phyloP scores from a whole-genome alignment of 768 basidiomycete species.

The Tulasnella sp. region DNA sequence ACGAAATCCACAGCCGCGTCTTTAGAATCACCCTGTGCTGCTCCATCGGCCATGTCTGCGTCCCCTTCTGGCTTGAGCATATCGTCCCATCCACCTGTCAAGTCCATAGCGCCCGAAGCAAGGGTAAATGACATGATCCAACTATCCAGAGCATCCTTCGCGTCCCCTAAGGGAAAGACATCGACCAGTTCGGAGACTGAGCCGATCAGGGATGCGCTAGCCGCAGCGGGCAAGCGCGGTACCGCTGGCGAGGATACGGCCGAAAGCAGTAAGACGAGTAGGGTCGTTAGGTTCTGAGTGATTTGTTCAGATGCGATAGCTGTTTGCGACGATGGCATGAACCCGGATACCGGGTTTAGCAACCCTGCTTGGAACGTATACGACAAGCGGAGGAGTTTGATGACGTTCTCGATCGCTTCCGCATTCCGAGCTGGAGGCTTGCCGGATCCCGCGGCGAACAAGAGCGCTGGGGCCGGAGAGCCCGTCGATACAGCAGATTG shows the following conservation, averaged over 20 bases:
- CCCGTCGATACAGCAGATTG: background rate
- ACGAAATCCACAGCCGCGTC: background rate
- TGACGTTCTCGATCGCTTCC: constrained; percentile 12
- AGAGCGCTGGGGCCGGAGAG: background rate
- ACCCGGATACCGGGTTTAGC: background rate
- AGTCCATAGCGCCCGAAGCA: constrained; percentile 7
- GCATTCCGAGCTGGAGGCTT: constrained; percentile 16
- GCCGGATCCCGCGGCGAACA: background rate
- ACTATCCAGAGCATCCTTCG: background rate
- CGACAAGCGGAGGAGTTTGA: constrained; percentile 19
- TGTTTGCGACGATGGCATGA: background rate
- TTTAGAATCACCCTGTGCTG: background rate
- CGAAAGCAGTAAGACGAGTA: constrained; percentile 15
- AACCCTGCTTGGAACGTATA: background rate
- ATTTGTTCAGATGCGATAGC: constrained; percentile 11
- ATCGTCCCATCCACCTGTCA: background rate
- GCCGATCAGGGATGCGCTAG: constrained; percentile 18
- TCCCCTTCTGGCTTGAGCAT: constrained; percentile 3
- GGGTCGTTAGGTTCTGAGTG: background rate
- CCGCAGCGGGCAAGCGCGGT: constrained; percentile 8
- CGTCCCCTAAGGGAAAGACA: background rate
- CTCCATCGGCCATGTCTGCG: background rate
- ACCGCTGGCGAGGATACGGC: constrained; percentile 14
- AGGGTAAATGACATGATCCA: constrained; percentile 18
- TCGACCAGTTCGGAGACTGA: constrained; percentile 10